Evolutionary conservation across 192 early-diverging fungal genomes (phyloP).

Genomic region (Rhizoclosmatium sp.): DNA sequence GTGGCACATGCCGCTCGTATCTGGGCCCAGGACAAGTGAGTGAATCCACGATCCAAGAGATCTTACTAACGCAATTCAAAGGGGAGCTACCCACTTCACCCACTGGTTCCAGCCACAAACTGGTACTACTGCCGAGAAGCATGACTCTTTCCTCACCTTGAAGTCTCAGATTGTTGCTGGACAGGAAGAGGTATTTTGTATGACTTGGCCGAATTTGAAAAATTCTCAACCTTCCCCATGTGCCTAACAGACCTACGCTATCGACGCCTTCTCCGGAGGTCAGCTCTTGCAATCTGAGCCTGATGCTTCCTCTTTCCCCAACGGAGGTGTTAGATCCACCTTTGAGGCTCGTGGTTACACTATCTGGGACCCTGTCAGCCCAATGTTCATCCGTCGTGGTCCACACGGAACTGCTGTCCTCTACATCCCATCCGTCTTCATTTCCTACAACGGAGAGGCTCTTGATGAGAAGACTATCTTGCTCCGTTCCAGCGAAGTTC

Average conservation of each 20-base stretch:
- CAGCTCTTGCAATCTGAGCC: conserved; percentile 99
- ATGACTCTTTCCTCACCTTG: conserved; percentile 96
- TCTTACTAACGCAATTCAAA: conserved; percentile 24
- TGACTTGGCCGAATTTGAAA: not conserved
- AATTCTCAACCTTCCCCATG: conserved; percentile 33
- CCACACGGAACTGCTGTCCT: conserved; percentile 92
- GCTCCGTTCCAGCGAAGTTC: conserved; percentile 86
- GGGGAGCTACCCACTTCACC: conserved; percentile 97
- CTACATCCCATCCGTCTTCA: conserved; percentile 98
- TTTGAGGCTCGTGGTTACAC: conserved; percentile 99
- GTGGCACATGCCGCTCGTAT: conserved; percentile 98
- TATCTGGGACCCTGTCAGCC: conserved; percentile 96
- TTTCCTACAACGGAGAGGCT: conserved; percentile 99
- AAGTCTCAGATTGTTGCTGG: conserved; percentile 82
- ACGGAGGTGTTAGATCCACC: conserved; percentile 96
- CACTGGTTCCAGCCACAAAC: conserved; percentile 99
- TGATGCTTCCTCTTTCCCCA: conserved; percentile 99
- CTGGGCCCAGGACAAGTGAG: conserved; percentile 91
- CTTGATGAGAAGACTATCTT: conserved; percentile 99
- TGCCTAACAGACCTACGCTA: conserved; percentile 61
- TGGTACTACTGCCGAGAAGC: conserved; percentile 98
- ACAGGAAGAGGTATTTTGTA: conserved; percentile 76
- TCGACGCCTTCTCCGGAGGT: conserved; percentile 97
- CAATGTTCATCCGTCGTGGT: conserved; percentile 94
- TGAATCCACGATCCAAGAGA: not conserved